Percentiles rank a stretch among this genome's conserved stretches.
Evolutionary conservation across 805 yeast genomes (phyloP).

Genomic region (Kuraishia ogatae): DNA sequence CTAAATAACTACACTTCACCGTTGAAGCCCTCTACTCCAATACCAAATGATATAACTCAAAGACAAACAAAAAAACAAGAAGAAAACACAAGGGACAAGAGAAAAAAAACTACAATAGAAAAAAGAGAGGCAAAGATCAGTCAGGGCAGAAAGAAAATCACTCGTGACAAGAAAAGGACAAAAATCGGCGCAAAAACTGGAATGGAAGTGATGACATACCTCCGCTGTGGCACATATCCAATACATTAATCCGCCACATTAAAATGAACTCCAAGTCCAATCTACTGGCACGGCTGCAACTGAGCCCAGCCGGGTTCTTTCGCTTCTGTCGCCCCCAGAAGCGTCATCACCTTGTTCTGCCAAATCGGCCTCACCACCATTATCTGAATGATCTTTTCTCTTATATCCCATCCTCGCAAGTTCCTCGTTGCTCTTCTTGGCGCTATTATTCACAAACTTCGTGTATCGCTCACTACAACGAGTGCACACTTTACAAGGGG

Average conservation of each 20-base stretch:
- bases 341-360: slow-evolving; percentile 19
- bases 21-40: not conserved
- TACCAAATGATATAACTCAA: not conserved
- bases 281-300: slow-evolving; percentile 3
- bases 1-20: not conserved
- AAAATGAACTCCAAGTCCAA: slow-evolving; percentile 7
- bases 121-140: too few species aligned
- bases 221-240: too few species aligned
- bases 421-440: not conserved
- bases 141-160: too few species aligned
- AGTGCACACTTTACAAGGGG: slow-evolving; percentile 3
- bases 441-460: not conserved
- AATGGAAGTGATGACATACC: too few species aligned
- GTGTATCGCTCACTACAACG: slow-evolving; percentile 1
- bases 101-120: not conserved
- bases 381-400: too few species aligned
- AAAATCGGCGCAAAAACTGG: too few species aligned
- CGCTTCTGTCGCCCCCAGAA: slow-evolving; percentile 11
- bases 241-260: too few species aligned
- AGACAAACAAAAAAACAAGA: slow-evolving; percentile 1
- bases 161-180: too few species aligned
- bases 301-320: not conserved
- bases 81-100: not conserved
- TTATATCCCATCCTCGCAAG: not conserved
- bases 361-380: slow-evolving; percentile 13